Evolutionary conservation across 1,284 basidiomycete genomes (phyloP).

Genomic region (Rhodotorula glutinis): DNA sequence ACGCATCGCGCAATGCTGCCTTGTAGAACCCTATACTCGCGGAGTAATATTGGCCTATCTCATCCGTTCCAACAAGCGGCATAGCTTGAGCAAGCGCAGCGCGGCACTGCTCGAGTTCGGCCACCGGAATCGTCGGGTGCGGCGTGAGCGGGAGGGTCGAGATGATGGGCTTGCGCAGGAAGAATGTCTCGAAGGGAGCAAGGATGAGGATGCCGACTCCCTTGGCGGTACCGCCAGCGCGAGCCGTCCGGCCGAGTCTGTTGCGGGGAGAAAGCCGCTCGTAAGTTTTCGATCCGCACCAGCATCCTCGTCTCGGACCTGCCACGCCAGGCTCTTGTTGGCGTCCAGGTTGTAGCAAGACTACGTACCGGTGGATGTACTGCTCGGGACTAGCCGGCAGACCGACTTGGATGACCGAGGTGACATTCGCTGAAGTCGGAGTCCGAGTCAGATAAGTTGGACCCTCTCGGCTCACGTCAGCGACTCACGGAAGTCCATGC

Average conservation of each 20-base stretch:
- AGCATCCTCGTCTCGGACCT: background rate
- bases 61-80: slow-evolving; percentile 21
- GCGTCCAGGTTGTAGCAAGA: background rate
- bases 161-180: slow-evolving; percentile 55
- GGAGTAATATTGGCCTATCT: slow-evolving; percentile 30
- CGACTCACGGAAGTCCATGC: slow-evolving; percentile 69
- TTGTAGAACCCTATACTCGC: slow-evolving; percentile 38
- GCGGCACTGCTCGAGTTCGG: slow-evolving; percentile 46
- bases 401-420: slow-evolving; percentile 60
- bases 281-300: background rate
- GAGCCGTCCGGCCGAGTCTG: slow-evolving; percentile 55
- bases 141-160: slow-evolving; percentile 51
- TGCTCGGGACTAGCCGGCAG: slow-evolving; percentile 51
- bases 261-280: slow-evolving; percentile 40
- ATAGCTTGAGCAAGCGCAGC: slow-evolving; percentile 44
- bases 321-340: no score
- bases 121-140: slow-evolving; percentile 25
- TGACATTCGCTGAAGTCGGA: slow-evolving; percentile 43
- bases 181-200: slow-evolving; percentile 57
- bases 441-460: background rate
- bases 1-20: slow-evolving; percentile 26
- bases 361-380: slow-evolving; percentile 44
- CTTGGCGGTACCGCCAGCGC: slow-evolving; percentile 53
- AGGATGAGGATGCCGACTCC: slow-evolving; percentile 62
- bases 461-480: slow-evolving; percentile 4